A percentile compares a stretch with the other conserved stretches of the same genome.
Evolutionary conservation across 768 basidiomycete species (phyloP).

Genomic region (Lactifluus volemus): DNA sequence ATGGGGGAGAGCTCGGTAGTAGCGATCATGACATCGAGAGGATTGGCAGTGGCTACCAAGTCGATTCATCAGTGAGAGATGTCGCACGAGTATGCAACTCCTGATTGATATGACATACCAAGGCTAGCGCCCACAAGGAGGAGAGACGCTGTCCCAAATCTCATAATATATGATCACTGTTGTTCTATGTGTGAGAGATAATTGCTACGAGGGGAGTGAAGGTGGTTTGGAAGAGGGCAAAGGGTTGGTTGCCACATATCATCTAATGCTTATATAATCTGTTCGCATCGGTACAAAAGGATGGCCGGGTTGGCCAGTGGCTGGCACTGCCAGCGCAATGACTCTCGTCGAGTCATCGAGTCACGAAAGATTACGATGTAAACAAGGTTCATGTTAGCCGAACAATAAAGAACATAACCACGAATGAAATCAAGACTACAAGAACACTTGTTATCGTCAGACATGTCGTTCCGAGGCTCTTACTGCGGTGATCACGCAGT

Average conservation of each 20-base stretch:
- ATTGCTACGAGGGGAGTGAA: neutral
- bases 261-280: neutral
- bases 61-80: neutral
- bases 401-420: constrained; percentile 66
- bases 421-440: constrained; percentile 58
- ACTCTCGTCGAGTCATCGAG: too few species aligned
- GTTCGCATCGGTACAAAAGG: neutral
- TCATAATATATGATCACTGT: neutral
- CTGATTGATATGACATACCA: constrained; percentile 5
- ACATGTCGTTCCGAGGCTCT: constrained; percentile 47
- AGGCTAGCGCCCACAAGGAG: constrained; percentile 10
- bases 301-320: too few species aligned
- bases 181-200: neutral
- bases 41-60: constrained; percentile 8
- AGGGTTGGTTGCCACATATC: neutral
- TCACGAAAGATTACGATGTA: neutral
- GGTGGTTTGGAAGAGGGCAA: neutral
- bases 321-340: too few species aligned
- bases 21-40: constrained; percentile 5
- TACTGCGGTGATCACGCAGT: constrained; percentile 37
- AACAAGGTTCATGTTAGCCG: constrained; percentile 38
- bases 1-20: constrained; percentile 10
- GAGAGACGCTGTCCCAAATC: neutral
- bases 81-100: neutral
- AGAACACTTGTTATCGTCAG: constrained; percentile 44